phyloP scores from a whole-genome alignment of 2,329 filamentous ascomycete species.

The Rutstroemia sp. region DNA sequence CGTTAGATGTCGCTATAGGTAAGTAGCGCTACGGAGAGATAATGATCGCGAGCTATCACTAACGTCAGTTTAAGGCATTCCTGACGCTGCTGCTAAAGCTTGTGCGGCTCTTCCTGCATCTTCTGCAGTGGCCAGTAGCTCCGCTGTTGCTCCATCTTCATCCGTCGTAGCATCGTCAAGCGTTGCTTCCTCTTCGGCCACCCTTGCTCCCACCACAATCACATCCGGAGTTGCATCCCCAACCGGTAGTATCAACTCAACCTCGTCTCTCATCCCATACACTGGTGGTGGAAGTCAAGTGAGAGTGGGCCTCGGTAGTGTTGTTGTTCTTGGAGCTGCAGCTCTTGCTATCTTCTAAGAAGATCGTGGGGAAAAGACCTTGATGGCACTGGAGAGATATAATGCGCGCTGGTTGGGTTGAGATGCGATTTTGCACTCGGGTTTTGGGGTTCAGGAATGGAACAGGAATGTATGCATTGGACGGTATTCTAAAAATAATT shows the following conservation, averaged over 20 bases:
- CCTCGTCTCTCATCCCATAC: neutral
- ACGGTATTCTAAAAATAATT: too few relatives aligned
- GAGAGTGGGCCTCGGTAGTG: neutral
- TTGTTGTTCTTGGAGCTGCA: neutral
- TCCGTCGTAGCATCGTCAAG: neutral
- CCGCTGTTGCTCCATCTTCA: neutral
- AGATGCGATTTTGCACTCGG: too few relatives aligned
- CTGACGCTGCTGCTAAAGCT: neutral
- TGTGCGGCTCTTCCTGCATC: neutral
- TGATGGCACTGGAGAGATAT: neutral
- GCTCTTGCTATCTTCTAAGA: neutral
- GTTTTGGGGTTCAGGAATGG: too few relatives aligned
- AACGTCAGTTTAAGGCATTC: neutral
- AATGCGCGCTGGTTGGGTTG: neutral
- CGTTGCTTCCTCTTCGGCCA: neutral
- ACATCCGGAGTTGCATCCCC: conserved; percentile 4
- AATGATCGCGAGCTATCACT: neutral
- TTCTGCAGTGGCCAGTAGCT: neutral
- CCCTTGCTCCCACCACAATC: neutral
- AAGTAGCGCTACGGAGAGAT: neutral
- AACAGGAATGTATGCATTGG: too few relatives aligned
- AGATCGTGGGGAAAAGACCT: too few relatives aligned
- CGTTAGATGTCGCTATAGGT: conserved; percentile 2
- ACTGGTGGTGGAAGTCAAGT: conserved; percentile 3
- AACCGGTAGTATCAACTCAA: neutral